phyloP scores from a whole-genome alignment of 139 green algal species.

The Haematococcus sp. region DNA sequence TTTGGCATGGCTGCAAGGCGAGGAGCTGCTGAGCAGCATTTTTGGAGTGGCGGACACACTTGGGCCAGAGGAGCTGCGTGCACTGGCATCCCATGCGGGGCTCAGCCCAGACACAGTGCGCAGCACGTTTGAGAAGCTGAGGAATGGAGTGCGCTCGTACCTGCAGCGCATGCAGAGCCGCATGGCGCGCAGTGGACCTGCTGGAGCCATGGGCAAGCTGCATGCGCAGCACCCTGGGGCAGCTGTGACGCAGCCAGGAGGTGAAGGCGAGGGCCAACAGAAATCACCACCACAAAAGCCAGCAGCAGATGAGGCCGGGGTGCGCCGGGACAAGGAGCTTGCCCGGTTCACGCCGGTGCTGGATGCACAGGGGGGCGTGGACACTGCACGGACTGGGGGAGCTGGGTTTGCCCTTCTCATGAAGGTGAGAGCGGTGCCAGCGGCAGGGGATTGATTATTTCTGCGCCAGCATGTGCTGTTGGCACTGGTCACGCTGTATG shows the following conservation, averaged over 20 bases:
- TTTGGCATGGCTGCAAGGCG: neutral
- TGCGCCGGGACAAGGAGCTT: neutral
- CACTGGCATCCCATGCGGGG: neutral
- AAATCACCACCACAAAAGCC: neutral
- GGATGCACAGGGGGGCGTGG: neutral
- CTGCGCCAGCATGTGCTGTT: no score
- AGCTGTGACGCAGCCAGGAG: no score
- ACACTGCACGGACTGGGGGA: neutral
- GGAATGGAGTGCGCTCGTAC: neutral
- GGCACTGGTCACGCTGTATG: no score
- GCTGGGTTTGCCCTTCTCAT: neutral
- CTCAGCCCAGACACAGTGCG: neutral
- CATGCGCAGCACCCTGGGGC: neutral
- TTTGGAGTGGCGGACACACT: conserved; percentile 9
- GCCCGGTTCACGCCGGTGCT: neutral
- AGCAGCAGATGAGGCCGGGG: conserved; percentile 1
- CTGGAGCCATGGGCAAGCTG: neutral
- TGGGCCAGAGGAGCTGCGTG: neutral
- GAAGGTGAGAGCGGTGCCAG: neutral
- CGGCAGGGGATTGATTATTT: no score
- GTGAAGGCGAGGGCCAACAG: neutral
- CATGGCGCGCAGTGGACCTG: neutral
- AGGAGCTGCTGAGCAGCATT: conserved; percentile 5
- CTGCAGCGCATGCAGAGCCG: conserved; percentile 8
- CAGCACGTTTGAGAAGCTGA: neutral